Evolutionary conservation across 2,329 filamentous ascomycete species (phyloP).

Genomic region (Akanthomyces uredinophilus): DNA sequence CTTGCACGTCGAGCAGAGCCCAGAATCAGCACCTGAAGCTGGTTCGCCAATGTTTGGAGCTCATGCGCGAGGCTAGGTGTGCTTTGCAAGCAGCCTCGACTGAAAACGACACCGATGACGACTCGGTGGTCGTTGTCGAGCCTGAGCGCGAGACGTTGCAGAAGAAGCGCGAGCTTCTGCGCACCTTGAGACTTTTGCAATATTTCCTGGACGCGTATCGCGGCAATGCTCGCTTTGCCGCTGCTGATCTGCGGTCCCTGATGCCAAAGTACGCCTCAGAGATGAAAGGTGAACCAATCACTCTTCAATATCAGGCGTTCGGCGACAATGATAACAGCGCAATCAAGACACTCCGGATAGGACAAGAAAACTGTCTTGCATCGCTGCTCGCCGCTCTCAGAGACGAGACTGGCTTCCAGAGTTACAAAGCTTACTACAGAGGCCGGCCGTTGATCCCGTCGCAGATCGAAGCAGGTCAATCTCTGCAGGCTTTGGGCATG

Average conservation of each 20-base stretch:
- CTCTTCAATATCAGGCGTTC: constrained; percentile 70
- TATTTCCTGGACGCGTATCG: constrained; percentile 64
- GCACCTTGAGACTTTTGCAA: constrained; percentile 63
- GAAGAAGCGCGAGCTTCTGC: constrained; percentile 56
- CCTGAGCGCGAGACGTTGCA: constrained; percentile 44
- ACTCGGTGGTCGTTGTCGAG: constrained; percentile 47
- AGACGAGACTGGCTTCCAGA: constrained; percentile 68
- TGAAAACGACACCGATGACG: constrained; percentile 47
- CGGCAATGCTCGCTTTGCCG: constrained; percentile 53
- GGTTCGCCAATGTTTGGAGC: constrained; percentile 66
- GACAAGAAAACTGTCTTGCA: constrained; percentile 63
- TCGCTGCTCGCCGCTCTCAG: constrained; percentile 64
- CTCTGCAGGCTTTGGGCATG: constrained; percentile 64
- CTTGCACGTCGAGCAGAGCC: constrained; percentile 45
- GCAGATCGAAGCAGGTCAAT: constrained; percentile 53
- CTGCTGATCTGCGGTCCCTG: constrained; percentile 50
- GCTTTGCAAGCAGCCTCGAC: background rate
- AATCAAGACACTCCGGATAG: constrained; percentile 59
- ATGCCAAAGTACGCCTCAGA: constrained; percentile 47
- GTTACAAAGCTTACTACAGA: constrained; percentile 66
- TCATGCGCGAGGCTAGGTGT: constrained; percentile 56
- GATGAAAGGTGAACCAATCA: constrained; percentile 58
- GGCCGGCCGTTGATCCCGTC: constrained; percentile 61
- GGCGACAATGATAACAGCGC: constrained; percentile 55
- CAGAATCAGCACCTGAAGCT: constrained; percentile 62